These are phyloP conservation scores for Entomortierella beljakovae DNA, from an alignment of 192 early-diverging fungal genomes.

Conservation along the genomic window DNA sequence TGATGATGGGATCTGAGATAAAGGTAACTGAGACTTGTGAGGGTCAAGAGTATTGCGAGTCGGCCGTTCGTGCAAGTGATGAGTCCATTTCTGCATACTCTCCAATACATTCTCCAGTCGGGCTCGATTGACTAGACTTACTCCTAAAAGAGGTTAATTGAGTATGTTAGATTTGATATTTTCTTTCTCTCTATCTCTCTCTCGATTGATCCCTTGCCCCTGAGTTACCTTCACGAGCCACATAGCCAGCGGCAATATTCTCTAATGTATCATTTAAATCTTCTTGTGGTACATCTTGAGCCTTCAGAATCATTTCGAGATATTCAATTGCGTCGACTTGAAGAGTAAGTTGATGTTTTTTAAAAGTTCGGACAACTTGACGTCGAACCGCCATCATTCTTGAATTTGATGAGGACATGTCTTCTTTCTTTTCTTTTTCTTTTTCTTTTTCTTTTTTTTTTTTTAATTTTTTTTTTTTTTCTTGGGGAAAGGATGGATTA, in stretches of 20 bases:
- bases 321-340: constrained; percentile 78
- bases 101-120: constrained; percentile 44
- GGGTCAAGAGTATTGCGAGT: constrained; percentile 46
- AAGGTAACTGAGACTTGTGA: constrained; percentile 28
- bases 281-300: constrained; percentile 47
- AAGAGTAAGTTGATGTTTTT: constrained; percentile 83
- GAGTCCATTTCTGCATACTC: constrained; percentile 53
- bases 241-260: constrained; percentile 76
- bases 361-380: constrained; percentile 78
- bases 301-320: constrained; percentile 66
- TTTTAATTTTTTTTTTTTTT: too few species aligned
- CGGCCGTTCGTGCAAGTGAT: constrained; percentile 42
- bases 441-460: too few species aligned
- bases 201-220: too few species aligned
- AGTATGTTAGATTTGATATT: constrained; percentile 14
- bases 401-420: constrained; percentile 44
- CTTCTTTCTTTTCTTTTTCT: too few species aligned
- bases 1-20: constrained; percentile 9
- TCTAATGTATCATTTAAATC: constrained; percentile 72
- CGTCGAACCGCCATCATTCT: constrained; percentile 36
- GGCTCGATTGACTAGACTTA: constrained; percentile 30
- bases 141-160: constrained; percentile 11
- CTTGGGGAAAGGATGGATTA: too few species aligned
- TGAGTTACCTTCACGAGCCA: constrained; percentile 74
- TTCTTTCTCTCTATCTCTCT: background rate